A percentile compares a stretch with the other conserved stretches of the same genome.
These are phyloP conservation scores for Multifurca ochricompacta DNA, from an alignment of 768 basidiomycete genomes.

Conservation along the genomic window DNA sequence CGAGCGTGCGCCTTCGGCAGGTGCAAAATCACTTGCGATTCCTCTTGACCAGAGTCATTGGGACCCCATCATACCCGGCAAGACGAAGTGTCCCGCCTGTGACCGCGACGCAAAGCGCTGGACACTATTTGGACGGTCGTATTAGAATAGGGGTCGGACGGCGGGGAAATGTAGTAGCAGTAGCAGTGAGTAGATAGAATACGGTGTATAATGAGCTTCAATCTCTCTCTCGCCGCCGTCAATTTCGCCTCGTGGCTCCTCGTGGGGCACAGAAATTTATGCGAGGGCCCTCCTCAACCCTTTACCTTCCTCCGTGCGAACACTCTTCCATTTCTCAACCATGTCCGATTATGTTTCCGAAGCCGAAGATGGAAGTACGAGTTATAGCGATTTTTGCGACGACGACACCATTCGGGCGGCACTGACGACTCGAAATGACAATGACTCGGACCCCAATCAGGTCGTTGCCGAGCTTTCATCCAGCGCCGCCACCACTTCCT, in stretches of 20 bases:
- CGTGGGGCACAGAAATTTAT: not conserved
- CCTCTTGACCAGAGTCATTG: conserved; percentile 89
- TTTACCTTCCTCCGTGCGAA: not conserved
- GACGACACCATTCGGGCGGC: not conserved
- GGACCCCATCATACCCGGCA: conserved; percentile 69
- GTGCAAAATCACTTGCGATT: conserved; percentile 94
- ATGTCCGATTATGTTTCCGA: not conserved
- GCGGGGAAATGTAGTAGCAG: not conserved
- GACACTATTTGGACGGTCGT: conserved; percentile 94
- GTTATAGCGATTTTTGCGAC: conserved; percentile 13
- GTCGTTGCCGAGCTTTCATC: not conserved
- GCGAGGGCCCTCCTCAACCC: not conserved
- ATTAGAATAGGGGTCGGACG: conserved; percentile 31
- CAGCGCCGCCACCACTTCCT: not conserved
- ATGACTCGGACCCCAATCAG: not conserved
- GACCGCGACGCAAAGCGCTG: conserved; percentile 85
- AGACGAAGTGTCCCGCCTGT: conserved; percentile 88
- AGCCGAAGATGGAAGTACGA: not conserved
- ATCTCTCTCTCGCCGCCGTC: no score
- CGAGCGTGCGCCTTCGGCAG: conserved; percentile 92
- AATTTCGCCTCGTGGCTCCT: not conserved
- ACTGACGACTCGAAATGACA: no score
- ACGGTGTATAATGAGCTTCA: not conserved
- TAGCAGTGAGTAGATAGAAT: not conserved
- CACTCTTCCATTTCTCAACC: not conserved